A percentile compares a stretch with the other conserved stretches of the same genome.
These are phyloP conservation scores for Aphanomyces euteiches DNA, from an alignment of 352 stramenopile species.

Conservation along the genomic window DNA sequence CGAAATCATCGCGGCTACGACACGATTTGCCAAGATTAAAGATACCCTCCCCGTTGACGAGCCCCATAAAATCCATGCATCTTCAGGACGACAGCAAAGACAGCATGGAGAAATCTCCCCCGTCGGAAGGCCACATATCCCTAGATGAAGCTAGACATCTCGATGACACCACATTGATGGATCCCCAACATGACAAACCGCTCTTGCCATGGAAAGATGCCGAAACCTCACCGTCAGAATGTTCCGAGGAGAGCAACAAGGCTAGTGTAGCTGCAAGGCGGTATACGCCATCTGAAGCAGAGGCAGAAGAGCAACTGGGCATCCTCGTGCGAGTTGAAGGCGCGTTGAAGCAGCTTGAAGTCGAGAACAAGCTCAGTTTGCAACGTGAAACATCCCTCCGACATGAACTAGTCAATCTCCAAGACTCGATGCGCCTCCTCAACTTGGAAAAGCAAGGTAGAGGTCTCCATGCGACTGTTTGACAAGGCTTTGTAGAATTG, in stretches of 20 bases:
- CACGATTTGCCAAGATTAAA: neutral
- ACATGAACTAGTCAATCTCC: conserved; percentile 53
- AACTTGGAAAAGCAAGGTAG: conserved; percentile 49
- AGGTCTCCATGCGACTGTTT: neutral
- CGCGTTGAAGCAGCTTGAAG: conserved; percentile 63
- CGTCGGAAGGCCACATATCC: no score
- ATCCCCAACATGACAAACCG: conserved; percentile 23
- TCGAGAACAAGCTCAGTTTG: conserved; percentile 54
- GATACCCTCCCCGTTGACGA: neutral
- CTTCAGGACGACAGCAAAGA: no score
- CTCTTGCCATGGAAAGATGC: conserved; percentile 13
- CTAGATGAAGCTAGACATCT: neutral
- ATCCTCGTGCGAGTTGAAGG: conserved; percentile 69
- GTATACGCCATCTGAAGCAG: conserved; percentile 15
- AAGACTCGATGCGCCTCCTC: conserved; percentile 49
- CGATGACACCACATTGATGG: neutral
- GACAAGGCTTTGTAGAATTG: conserved; percentile 33
- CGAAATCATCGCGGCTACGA: neutral
- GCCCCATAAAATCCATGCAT: no score
- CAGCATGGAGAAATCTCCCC: no score
- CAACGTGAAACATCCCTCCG: conserved; percentile 48
- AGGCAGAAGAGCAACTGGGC: conserved; percentile 37
- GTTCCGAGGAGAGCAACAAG: neutral
- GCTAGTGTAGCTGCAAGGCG: neutral
- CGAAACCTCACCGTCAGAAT: neutral